Conservation (phyloP, 2,329 filamentous ascomycete species). For the Sarocladiaceae sp. region DNA sequence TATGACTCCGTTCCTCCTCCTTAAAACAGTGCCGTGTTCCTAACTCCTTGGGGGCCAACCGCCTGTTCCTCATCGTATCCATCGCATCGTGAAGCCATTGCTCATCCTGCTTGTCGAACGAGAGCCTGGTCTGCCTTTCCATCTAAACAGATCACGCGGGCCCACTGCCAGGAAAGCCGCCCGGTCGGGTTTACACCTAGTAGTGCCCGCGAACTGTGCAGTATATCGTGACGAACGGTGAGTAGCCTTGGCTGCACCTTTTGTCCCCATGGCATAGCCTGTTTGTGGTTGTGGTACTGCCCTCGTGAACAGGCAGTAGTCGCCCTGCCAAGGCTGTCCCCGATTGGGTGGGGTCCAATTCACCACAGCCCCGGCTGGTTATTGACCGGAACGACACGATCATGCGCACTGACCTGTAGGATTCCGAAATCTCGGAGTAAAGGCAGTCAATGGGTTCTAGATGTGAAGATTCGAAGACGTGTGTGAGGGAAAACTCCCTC, state of each 20-base stretch:
- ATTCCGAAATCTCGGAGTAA: too few species aligned
- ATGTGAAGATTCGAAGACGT: too few species aligned
- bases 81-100: background rate
- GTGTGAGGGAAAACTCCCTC: background rate
- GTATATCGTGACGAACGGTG: background rate
- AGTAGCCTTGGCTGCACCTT: background rate
- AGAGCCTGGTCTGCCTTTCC: background rate
- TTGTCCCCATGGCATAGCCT: background rate
- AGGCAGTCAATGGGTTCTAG: too few species aligned
- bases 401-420: too few species aligned
- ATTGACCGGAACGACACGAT: background rate
- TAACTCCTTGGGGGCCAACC: background rate
- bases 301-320: conserved; percentile 1
- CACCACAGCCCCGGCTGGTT: too few species aligned
- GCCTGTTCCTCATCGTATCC: too few species aligned
- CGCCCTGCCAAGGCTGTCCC: background rate
- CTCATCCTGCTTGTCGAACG: too few species aligned
- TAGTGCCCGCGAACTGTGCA: background rate
- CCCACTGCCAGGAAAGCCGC: background rate
- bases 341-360: too few species aligned
- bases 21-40: too few species aligned
- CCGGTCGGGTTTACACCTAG: background rate
- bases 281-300: background rate
- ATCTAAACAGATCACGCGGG: background rate
- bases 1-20: conserved; percentile 1